phyloP scores from a whole-genome alignment of 2,329 filamentous ascomycete species.

The Dryadomyces sulphureus region DNA sequence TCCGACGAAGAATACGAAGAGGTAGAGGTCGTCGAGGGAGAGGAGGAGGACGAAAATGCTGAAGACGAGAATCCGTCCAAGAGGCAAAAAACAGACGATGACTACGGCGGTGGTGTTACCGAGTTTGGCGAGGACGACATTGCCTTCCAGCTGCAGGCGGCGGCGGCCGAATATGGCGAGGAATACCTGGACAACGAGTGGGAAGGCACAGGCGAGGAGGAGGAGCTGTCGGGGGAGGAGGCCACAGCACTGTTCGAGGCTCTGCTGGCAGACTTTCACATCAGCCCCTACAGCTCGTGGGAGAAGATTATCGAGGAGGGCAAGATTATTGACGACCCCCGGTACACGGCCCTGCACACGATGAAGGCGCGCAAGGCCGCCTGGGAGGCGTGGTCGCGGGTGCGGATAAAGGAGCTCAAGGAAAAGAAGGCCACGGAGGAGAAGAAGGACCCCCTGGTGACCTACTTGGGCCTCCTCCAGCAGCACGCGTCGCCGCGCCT shows the following conservation, averaged over 20 bases:
- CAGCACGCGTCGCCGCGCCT: conserved; percentile 76
- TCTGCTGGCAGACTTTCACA: conserved; percentile 64
- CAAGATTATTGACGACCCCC: conserved; percentile 65
- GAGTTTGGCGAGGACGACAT: conserved; percentile 95
- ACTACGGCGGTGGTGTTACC: conserved; percentile 30
- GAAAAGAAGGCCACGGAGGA: conserved; percentile 60
- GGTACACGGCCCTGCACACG: conserved; percentile 71
- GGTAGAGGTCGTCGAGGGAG: conserved; percentile 54
- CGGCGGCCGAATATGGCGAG: conserved; percentile 46
- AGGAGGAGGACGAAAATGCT: conserved; percentile 44
- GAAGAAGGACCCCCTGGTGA: conserved; percentile 69
- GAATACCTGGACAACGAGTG: conserved; percentile 26
- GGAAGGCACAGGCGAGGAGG: conserved; percentile 79
- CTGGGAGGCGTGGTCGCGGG: conserved; percentile 72
- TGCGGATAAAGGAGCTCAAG: conserved; percentile 58
- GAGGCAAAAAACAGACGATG: conserved; percentile 30
- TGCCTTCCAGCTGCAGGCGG: conserved; percentile 75
- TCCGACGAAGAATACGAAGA: conserved; percentile 41
- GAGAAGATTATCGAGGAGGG: conserved; percentile 77
- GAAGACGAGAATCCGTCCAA: conserved; percentile 35
- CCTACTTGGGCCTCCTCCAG: conserved; percentile 70
- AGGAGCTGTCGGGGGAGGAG: conserved; percentile 74
- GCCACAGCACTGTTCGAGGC: conserved; percentile 68
- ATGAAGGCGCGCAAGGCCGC: conserved; percentile 70
- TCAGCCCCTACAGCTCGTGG: conserved; percentile 85